Evolutionary conservation across 306 rosid species (phyloP).

Genomic region (Psophocarpus tetragonolobus): DNA sequence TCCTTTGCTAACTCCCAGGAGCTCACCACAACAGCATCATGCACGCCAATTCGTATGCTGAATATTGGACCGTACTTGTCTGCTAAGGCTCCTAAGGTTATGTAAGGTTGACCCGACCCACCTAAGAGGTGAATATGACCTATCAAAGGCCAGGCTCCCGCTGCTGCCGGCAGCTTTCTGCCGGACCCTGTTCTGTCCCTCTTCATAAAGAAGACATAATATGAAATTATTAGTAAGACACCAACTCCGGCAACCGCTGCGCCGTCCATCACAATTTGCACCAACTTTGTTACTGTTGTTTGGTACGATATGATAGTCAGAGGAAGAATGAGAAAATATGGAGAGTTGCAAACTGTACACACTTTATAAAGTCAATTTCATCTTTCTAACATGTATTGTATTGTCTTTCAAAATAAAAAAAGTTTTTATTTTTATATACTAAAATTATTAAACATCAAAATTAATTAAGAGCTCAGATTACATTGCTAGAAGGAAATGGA

Average conservation of each 20-base stretch:
- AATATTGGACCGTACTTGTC: background rate
- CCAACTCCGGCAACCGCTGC: background rate
- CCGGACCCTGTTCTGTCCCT: background rate
- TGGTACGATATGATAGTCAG: no score
- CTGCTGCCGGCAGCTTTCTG: background rate
- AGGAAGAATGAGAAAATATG: no score
- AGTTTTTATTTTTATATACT: no score
- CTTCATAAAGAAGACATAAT: background rate
- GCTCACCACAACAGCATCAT: background rate
- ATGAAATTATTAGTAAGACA: background rate
- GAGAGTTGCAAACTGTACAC: no score
- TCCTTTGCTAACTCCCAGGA: background rate
- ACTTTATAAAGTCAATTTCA: no score
- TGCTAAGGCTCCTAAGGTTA: background rate
- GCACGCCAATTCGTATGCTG: background rate
- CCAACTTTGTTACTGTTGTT: background rate
- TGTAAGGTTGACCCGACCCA: background rate
- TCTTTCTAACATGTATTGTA: no score
- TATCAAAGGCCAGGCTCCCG: background rate
- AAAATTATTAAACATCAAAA: no score
- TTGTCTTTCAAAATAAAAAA: no score
- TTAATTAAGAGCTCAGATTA: no score
- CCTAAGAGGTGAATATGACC: background rate
- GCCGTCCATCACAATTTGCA: background rate
- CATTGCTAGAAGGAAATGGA: no score